These are phyloP conservation scores for Geotrichum carabidarum DNA, from an alignment of 1,139 yeast species.

Conservation along the genomic window DNA sequence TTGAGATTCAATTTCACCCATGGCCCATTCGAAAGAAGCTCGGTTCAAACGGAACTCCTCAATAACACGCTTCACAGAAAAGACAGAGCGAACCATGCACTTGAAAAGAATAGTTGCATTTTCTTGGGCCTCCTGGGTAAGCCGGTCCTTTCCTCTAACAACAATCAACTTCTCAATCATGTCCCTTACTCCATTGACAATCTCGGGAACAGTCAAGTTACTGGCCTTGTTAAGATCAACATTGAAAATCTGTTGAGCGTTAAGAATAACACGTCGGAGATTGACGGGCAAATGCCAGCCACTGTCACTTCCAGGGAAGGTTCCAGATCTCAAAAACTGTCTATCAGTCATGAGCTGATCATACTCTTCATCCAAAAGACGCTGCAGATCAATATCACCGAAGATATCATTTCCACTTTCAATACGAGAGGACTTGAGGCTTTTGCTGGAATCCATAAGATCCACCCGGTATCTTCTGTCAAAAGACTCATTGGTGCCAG, in stretches of 20 bases:
- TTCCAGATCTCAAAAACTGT: constrained; percentile 65
- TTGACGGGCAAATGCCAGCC: constrained; percentile 98
- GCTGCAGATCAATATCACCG: constrained; percentile 84
- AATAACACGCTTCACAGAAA: constrained; percentile 83
- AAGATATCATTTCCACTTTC: constrained; percentile 88
- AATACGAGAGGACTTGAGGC: constrained; percentile 64
- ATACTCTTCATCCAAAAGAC: constrained; percentile 76
- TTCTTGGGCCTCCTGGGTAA: constrained; percentile 79
- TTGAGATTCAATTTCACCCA: constrained; percentile 90
- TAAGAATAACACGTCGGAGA: constrained; percentile 91
- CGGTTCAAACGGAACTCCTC: constrained; percentile 84
- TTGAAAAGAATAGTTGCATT: constrained; percentile 90
- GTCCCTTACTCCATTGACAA: constrained; percentile 66
- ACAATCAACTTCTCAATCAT: constrained; percentile 66
- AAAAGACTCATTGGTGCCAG: constrained; percentile 81
- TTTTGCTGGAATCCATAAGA: constrained; percentile 60
- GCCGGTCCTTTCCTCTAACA: constrained; percentile 73
- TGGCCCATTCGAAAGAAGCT: constrained; percentile 90
- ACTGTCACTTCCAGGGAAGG: constrained; percentile 89
- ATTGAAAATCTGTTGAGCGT: constrained; percentile 95
- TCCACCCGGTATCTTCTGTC: constrained; percentile 84
- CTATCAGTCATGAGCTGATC: constrained; percentile 74
- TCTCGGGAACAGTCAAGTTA: constrained; percentile 78
- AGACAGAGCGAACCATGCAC: constrained; percentile 84
- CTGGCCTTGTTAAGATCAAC: constrained; percentile 87